These are phyloP conservation scores for Eucalyptus leucophloia DNA, from an alignment of 345 rosid genomes.

Conservation along the genomic window DNA sequence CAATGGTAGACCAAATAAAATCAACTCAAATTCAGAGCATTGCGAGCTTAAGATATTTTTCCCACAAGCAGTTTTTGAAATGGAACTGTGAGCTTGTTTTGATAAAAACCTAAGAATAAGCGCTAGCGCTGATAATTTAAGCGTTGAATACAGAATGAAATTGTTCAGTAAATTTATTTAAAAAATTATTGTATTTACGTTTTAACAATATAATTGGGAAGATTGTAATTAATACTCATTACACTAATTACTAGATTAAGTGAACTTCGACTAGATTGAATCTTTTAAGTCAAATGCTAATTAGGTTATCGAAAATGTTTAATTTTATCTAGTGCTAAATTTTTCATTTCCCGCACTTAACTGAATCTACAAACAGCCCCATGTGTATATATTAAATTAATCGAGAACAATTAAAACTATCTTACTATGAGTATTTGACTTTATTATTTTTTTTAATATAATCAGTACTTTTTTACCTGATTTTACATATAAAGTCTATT, in stretches of 20 bases:
- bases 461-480: not conserved
- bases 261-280: no score
- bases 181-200: no score
- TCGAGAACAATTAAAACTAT: not conserved
- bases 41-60: not conserved
- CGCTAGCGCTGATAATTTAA: not conserved
- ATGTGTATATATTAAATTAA: not conserved
- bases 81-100: not conserved
- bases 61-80: not conserved
- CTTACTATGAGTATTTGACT: not conserved
- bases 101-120: not conserved
- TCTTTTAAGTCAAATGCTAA: not conserved
- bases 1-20: not conserved
- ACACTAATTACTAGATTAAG: not conserved
- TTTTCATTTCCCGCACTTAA: not conserved
- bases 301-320: not conserved
- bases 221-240: not conserved
- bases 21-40: not conserved
- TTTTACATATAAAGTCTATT: not conserved
- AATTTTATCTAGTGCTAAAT: no score
- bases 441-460: accelerated
- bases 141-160: not conserved
- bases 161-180: no score
- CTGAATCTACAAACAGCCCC: not conserved
- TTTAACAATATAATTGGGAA: not conserved